Evolutionary conservation across 2,329 filamentous ascomycete genomes (phyloP).

Genomic region (Zymoseptoria tritici): DNA sequence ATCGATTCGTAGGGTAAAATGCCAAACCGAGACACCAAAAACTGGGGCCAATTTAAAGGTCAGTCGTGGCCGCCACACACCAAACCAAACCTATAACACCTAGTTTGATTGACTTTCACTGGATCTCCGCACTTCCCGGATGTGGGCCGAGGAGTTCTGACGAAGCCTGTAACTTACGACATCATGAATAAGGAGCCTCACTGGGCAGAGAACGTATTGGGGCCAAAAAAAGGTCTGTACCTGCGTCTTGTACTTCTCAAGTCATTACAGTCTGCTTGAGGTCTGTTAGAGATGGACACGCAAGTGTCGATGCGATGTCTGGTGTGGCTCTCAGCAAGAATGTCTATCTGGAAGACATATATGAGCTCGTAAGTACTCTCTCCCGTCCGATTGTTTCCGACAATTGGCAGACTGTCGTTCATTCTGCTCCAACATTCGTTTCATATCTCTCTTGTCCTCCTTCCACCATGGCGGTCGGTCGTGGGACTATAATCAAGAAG

Average conservation of each 20-base stretch:
- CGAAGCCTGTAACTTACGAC: background rate
- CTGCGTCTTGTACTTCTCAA: background rate
- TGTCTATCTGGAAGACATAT: background rate
- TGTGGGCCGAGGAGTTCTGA: background rate
- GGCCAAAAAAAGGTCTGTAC: background rate
- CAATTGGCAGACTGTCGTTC: background rate
- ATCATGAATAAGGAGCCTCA: background rate
- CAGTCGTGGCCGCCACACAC: too few relatives aligned
- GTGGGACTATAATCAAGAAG: slow-evolving; percentile 1
- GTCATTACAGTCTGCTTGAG: background rate
- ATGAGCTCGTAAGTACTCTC: background rate
- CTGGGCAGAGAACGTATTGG: background rate
- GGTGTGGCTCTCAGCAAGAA: background rate
- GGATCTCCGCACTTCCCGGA: background rate
- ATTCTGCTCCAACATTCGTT: background rate
- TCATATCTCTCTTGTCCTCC: background rate
- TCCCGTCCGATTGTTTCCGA: background rate
- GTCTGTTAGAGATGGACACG: background rate
- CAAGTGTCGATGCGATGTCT: background rate
- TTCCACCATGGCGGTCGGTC: slow-evolving; percentile 3
- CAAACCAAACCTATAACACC: too few relatives aligned
- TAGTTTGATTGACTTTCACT: background rate
- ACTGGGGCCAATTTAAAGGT: too few relatives aligned
- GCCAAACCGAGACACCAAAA: too few relatives aligned
- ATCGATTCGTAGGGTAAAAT: too few relatives aligned